Evolutionary conservation across 73 alveolate species (phyloP), one percentile per base, ranked within the genome.

Genomic region (Durusdinium trenchii): DNA sequence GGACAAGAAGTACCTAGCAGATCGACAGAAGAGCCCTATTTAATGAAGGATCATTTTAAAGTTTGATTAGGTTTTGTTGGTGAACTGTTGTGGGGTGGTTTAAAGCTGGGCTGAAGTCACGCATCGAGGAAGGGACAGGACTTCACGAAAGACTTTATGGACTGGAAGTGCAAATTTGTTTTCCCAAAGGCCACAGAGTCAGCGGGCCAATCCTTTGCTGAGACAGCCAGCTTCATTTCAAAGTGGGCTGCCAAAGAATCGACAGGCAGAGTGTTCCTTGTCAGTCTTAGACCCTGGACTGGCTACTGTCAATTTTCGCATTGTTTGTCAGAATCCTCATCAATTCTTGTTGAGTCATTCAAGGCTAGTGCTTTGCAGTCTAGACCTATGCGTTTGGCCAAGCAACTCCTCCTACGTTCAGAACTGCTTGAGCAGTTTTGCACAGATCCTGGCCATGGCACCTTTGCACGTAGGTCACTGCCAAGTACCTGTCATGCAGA

Each of bases 1-100:
- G 51, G 94, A 84, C 73, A 57, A 48, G 52, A 84, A 84, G 54
- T 84, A 84, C 48, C 16, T 73, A 20, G 48, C 52, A 3, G 84
- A 73, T 1, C 50, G 84, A 73, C 84, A 73, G 36, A 36, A 73
- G 84, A 32, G 20, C 18, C 36, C 36, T 40, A 38, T 50, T 14
- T 75, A 36, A 16, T 5, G 6, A 38, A 9, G 23, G 36, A 38
- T 16, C n/a, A n/a, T n/a, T n/a, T n/a, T n/a, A n/a, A n/a, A n/a
- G n/a, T n/a, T n/a, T n/a, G n/a, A n/a, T n/a, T n/a, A n/a, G n/a
- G n/a, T n/a, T n/a, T n/a, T n/a, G n/a, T n/a, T n/a, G n/a, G n/a
- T n/a, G n/a, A n/a, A n/a, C n/a, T n/a, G n/a, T n/a, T n/a, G n/a
- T n/a, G n/a, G n/a, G n/a, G n/a, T n/a, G n/a, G n/a, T n/a, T n/a